phyloP scores from a whole-genome alignment of 164 flowering plant genomes.

The Paratinospora sagittata region DNA sequence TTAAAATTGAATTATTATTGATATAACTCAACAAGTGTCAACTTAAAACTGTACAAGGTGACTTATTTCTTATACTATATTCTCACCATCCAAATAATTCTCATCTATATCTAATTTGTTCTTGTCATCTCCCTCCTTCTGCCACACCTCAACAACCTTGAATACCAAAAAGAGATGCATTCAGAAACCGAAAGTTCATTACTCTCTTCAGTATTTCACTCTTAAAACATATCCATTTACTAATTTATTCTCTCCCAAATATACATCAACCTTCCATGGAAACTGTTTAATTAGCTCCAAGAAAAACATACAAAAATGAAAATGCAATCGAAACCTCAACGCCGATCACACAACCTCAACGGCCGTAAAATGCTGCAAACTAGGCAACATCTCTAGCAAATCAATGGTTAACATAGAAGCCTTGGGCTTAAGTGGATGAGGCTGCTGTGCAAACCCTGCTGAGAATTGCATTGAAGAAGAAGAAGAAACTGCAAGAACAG shows the following conservation, averaged over 20 bases:
- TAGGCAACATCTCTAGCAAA: constrained; percentile 32
- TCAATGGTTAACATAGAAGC: constrained; percentile 52
- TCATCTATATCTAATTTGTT: too few relatives aligned
- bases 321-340: background rate
- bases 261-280: background rate
- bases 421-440: constrained; percentile 28
- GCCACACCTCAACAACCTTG: background rate
- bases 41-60: too few relatives aligned
- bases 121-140: background rate
- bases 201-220: background rate
- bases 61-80: too few relatives aligned
- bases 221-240: background rate
- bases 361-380: constrained; percentile 32
- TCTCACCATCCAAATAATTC: too few relatives aligned
- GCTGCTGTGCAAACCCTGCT: background rate
- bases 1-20: too few relatives aligned
- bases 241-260: background rate
- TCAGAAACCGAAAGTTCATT: background rate
- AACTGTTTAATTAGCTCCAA: background rate
- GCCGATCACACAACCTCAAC: constrained; percentile 33
- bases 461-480: background rate
- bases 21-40: too few relatives aligned
- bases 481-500: too few relatives aligned
- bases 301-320: background rate
- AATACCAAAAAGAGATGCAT: background rate